Percentiles rank a stretch among this genome's conserved stretches.
phyloP scores from a whole-genome alignment of 495 filamentous ascomycete genomes.

The Aspergillus sclerotiicarbonarius region DNA sequence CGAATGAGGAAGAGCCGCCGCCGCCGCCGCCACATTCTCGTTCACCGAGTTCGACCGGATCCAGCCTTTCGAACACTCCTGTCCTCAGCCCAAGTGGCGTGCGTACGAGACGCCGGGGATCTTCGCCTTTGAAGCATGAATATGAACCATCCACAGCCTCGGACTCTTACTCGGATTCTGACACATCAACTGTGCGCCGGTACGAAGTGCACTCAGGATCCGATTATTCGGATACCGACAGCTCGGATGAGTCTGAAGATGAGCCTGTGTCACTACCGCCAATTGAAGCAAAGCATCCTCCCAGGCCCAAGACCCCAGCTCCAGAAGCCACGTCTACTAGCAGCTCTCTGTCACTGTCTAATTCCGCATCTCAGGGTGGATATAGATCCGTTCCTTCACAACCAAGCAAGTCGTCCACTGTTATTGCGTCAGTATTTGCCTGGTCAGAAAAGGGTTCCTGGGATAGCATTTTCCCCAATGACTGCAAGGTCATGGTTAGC shows the following conservation, averaged over 20 bases:
- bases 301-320: not conserved
- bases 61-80: slow-evolving; percentile 51
- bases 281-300: not conserved
- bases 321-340: slow-evolving; percentile 30
- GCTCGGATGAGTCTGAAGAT: slow-evolving; percentile 56
- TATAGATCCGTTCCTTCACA: slow-evolving; percentile 57
- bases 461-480: slow-evolving; percentile 71
- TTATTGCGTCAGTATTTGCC: slow-evolving; percentile 74
- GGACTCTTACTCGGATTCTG: slow-evolving; percentile 51
- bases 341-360: slow-evolving; percentile 65
- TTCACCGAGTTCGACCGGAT: slow-evolving; percentile 43
- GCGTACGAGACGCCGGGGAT: slow-evolving; percentile 66
- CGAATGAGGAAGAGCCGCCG: slow-evolving; percentile 40
- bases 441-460: slow-evolving; percentile 83
- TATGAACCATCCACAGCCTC: slow-evolving; percentile 89
- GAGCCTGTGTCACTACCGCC: slow-evolving; percentile 28
- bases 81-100: slow-evolving; percentile 42
- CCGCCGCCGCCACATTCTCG: slow-evolving; percentile 55
- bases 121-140: slow-evolving; percentile 96
- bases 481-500: slow-evolving; percentile 76
- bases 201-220: slow-evolving; percentile 48
- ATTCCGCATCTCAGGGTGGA: slow-evolving; percentile 70
- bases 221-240: slow-evolving; percentile 40
- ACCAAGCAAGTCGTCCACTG: slow-evolving; percentile 57
- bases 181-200: slow-evolving; percentile 50